Conservation (phyloP, 2,329 filamentous ascomycete species). For the Paraphaeosphaeria minitans region DNA sequence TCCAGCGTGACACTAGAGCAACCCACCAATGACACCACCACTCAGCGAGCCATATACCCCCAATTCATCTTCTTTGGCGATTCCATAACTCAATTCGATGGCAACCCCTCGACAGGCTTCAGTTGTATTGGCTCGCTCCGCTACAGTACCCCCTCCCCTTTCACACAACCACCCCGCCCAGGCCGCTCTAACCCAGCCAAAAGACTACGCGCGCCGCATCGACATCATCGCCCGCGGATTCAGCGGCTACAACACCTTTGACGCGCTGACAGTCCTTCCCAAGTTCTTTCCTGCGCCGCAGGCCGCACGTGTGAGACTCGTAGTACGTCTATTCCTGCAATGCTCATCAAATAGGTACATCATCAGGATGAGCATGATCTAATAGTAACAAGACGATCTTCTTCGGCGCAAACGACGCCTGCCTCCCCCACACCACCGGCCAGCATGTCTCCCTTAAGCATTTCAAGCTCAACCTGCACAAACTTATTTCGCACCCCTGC, state of each 20-base stretch:
- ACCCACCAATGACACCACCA: not conserved
- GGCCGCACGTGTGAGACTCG: slow-evolving; percentile 8
- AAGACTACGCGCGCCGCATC: slow-evolving; percentile 16
- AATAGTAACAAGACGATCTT: slow-evolving; percentile 9
- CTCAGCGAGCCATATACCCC: not conserved
- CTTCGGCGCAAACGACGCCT: slow-evolving; percentile 19
- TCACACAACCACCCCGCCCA: not conserved
- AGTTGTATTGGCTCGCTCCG: slow-evolving; percentile 6
- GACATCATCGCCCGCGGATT: slow-evolving; percentile 16
- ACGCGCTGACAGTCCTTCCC: slow-evolving; percentile 12
- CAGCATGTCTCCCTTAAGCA: slow-evolving; percentile 14
- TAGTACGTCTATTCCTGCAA: slow-evolving; percentile 1
- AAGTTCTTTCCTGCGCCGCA: slow-evolving; percentile 13
- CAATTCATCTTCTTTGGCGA: slow-evolving; percentile 16
- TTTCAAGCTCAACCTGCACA: slow-evolving; percentile 9
- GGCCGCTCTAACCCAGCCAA: not conserved
- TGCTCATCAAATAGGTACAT: not conserved
- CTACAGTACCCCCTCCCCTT: not conserved
- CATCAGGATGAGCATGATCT: not conserved
- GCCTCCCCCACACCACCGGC: slow-evolving; percentile 14
- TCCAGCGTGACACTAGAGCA: not conserved
- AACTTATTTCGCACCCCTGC: slow-evolving; percentile 6
- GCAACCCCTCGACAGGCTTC: slow-evolving; percentile 11
- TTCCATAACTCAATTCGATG: slow-evolving; percentile 17
- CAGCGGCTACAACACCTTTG: slow-evolving; percentile 18